Conservation (phyloP, 306 rosid genomes). For the Lotus japonicus region DNA sequence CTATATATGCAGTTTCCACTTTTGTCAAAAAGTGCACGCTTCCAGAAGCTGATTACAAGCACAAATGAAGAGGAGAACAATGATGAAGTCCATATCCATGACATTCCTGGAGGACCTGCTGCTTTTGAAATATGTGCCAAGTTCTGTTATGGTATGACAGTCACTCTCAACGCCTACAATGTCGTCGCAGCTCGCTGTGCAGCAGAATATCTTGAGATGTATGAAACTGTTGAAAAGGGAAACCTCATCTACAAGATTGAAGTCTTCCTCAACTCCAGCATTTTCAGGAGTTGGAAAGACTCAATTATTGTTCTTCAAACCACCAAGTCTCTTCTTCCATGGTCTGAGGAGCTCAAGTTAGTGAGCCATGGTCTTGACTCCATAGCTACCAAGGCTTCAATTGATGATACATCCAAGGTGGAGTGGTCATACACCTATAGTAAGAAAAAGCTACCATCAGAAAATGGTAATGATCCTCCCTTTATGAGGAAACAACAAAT, state of each 20-base stretch:
- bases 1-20: conserved; percentile 66
- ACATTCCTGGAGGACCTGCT: conserved; percentile 85
- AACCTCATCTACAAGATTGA: conserved; percentile 85
- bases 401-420: conserved; percentile 72
- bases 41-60: conserved; percentile 55
- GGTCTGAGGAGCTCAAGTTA: conserved; percentile 83
- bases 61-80: conserved; percentile 42
- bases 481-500: conserved; percentile 60
- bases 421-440: conserved; percentile 90
- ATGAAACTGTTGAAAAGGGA: conserved; percentile 76
- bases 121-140: conserved; percentile 88
- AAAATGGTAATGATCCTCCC: conserved; percentile 54
- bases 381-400: conserved; percentile 77
- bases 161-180: conserved; percentile 84
- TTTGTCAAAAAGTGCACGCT: conserved; percentile 72
- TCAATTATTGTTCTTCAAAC: conserved; percentile 84
- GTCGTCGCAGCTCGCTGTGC: conserved; percentile 85
- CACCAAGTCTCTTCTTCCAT: conserved; percentile 67
- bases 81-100: conserved; percentile 59
- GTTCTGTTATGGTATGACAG: conserved; percentile 84
- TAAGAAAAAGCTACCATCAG: conserved; percentile 63
- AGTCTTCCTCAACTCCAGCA: conserved; percentile 81
- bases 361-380: conserved; percentile 78
- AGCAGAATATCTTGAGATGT: conserved; percentile 86
- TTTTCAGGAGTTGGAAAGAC: conserved; percentile 89